Evolutionary conservation across 768 basidiomycete genomes (phyloP), one percentile per base, ranked within the genome.

Genomic region (Podaxis sp.): DNA sequence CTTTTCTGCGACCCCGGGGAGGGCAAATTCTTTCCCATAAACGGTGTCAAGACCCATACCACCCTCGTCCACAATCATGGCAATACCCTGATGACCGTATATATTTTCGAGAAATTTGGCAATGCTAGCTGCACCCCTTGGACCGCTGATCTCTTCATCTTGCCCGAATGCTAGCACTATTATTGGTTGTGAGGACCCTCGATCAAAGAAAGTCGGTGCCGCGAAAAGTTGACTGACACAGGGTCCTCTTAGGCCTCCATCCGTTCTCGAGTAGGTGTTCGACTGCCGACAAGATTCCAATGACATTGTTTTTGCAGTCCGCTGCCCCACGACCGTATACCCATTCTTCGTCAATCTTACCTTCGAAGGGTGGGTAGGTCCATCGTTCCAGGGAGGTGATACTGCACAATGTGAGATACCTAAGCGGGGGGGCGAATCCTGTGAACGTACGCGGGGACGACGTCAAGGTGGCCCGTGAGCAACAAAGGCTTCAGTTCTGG

Each of bases 31-130:
- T 2, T 53, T 56, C 6, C 70, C 71, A 56, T 70, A 73, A 0
- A 64, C 8, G 9, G 65, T 64, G 24, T 72, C 70, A 7, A 74
- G 49, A 9, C 68, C 71, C 72, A 70, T 71, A 11, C 73, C 74
- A 15, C 74, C 74, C 57, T 75, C 74, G 58, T 75, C 74, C 1
- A 75, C 70, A 36, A 75, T 72, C 73, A 75, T 72, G 22, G 66
- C 69, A 19, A 75, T 72, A 2, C 74, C 71, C 53, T 72, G 61
- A 49, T 70, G 59, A 0, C 74, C 74, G 63, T 72, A 72, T 3
- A 59, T 38, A 1, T 53, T 52, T 46, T 71, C 66, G 9, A 75
- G 65, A 42, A 71, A 52, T 17, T 65, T 64, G 9, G 60, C 72
- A 44, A 75, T 71, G 46, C 69, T 70, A 9, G 57, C 61, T 4